Evolutionary conservation across 257 asterid genomes (phyloP).

Genomic region (Solanum pinnatisectum): DNA sequence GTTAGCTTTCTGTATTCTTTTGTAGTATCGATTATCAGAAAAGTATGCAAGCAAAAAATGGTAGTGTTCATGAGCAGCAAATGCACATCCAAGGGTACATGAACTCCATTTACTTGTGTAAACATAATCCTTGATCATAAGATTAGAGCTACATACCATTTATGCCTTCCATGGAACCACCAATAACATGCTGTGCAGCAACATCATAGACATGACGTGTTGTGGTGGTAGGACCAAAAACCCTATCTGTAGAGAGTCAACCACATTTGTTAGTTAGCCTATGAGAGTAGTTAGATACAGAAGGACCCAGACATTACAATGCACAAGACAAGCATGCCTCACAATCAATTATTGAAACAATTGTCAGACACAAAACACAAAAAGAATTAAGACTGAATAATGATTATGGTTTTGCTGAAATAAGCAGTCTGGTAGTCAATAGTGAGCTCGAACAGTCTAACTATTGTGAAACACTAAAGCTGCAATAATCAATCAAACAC

Average conservation of each 20-base stretch:
- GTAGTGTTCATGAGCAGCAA: background rate
- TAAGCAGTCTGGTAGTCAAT: background rate
- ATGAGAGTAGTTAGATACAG: background rate
- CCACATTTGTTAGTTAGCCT: background rate
- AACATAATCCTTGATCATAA: background rate
- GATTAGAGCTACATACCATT: conserved; percentile 46
- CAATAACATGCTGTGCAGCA: conserved; percentile 82
- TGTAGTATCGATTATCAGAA: background rate
- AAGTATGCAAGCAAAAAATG: background rate
- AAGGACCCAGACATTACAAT: background rate
- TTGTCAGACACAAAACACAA: background rate
- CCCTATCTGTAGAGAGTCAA: conserved; percentile 58
- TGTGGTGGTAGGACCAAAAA: conserved; percentile 98
- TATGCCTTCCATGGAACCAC: conserved; percentile 96
- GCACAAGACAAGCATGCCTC: background rate
- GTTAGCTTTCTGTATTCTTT: background rate
- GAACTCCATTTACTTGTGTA: background rate
- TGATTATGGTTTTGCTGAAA: background rate
- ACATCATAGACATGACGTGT: conserved; percentile 96
- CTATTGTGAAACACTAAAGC: background rate
- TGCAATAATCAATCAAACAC: background rate
- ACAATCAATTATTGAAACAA: background rate
- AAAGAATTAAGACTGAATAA: background rate
- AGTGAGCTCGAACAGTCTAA: background rate
- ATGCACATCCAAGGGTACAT: background rate